Base-by-base conservation (phyloP, 2,329 filamentous ascomycete species). In the Arachnopeziza araneosa region DNA sequence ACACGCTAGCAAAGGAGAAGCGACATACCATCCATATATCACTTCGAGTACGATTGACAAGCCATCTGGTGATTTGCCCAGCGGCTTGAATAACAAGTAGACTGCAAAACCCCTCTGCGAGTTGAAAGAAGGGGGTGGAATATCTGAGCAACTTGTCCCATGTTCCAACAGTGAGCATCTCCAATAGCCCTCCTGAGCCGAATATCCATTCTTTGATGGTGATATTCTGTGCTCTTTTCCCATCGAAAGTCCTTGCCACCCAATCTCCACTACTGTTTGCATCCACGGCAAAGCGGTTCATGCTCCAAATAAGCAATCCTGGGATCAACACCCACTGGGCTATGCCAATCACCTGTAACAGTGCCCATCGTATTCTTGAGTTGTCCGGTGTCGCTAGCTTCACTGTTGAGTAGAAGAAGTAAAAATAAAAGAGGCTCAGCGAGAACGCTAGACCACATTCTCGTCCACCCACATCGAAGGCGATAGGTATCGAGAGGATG, bases 381-480 rank as follows among this genome's bases (percentile, higher is more conserved):
- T 78, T 78, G 24, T 89, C 85, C n/a, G 93, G 91, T 0, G 93
- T 96, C 17, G 86, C 81, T 62, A 97, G 82, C 71, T 89, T 90
- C 66, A 95, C 79, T 64, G 85, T 78, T 59, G 92, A 96, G 77
- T 95, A 92, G 74, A 91, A 76, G 74, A 96, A 88, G 79, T 98
- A 98, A 80, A 96, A 98, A 70, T 83, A 81, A 68, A 93, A 93
- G 58, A 98, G 84, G 54, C 90, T 86, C 57, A 98, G 83, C 72
- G 92, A 97, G 79, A 96, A 98, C 64, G 92, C 93, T 71, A 99
- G 82, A 61, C 95, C 95, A 72, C 92, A 96, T 69, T 95, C 93
- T 71, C 91, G 88, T 64, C 95, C 95, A 73, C 95, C 95, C 71
- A 98, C 93, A 84, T 99, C 95, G 79, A 98, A 98, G 71, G 93